These are phyloP conservation scores for Lippia alba DNA, from an alignment of 305 asterid species.

Conservation along the genomic window DNA sequence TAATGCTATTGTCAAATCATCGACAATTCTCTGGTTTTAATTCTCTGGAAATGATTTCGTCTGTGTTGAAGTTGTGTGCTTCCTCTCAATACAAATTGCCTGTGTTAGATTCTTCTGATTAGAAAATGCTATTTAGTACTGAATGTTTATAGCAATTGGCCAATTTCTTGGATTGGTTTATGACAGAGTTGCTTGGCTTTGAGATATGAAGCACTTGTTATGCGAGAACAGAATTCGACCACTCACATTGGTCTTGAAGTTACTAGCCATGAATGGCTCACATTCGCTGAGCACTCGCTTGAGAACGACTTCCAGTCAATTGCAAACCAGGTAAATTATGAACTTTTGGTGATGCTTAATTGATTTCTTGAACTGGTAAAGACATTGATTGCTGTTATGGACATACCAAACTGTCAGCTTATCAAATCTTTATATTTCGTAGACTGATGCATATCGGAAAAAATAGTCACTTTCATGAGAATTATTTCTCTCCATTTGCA, in stretches of 20 bases:
- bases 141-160: conserved; percentile 15
- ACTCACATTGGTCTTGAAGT: conserved; percentile 61
- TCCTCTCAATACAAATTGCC: not conserved
- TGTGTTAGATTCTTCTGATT: not conserved
- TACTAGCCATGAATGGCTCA: conserved; percentile 68
- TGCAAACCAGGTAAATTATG: conserved; percentile 63
- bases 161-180: conserved; percentile 18
- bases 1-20: not conserved
- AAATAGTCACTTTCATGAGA: not conserved
- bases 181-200: conserved; percentile 82
- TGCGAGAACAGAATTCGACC: conserved; percentile 69
- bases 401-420: not conserved
- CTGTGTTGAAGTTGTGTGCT: not conserved
- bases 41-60: not conserved
- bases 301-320: conserved; percentile 69
- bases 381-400: conserved; percentile 12
- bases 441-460: conserved; percentile 4
- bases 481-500: not conserved
- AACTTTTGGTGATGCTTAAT: conserved; percentile 5
- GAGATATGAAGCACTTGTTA: conserved; percentile 84
- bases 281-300: conserved; percentile 66
- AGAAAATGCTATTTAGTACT: not conserved
- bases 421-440: not conserved
- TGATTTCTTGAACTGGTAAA: conserved; percentile 8
- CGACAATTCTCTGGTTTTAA: no score